Evolutionary conservation across 148 eudicot species (phyloP).

Genomic region (Fagopyrum homotropicum): DNA sequence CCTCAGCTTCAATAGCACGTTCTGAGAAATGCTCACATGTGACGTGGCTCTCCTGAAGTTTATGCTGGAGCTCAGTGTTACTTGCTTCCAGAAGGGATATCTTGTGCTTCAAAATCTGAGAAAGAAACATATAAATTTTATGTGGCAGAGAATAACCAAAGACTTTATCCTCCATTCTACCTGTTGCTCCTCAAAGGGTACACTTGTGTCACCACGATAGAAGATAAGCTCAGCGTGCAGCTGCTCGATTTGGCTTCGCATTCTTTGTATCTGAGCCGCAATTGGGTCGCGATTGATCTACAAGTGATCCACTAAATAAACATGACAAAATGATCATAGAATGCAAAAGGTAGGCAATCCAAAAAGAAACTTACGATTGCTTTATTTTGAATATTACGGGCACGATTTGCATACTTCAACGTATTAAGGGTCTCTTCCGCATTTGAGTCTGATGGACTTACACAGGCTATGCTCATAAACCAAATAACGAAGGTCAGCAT

Average conservation of each 20-base stretch:
- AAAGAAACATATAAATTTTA: neutral
- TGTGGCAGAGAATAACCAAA: no score
- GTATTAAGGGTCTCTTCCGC: slow-evolving; percentile 96
- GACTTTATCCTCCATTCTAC: slow-evolving; percentile 21
- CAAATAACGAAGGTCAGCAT: neutral
- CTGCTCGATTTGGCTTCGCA: slow-evolving; percentile 92
- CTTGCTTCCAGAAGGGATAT: slow-evolving; percentile 83
- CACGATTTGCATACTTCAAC: slow-evolving; percentile 94
- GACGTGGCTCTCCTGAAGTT: slow-evolving; percentile 57
- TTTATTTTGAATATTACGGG: slow-evolving; percentile 97
- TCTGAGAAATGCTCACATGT: slow-evolving; percentile 67
- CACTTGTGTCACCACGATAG: slow-evolving; percentile 73
- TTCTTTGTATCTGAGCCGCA: slow-evolving; percentile 82
- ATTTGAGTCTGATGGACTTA: slow-evolving; percentile 96
- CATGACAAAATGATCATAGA: neutral
- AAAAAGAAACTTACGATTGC: slow-evolving; percentile 63
- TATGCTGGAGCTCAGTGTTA: slow-evolving; percentile 68
- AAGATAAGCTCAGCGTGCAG: slow-evolving; percentile 77
- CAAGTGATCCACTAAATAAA: slow-evolving; percentile 1
- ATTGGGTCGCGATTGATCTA: slow-evolving; percentile 93
- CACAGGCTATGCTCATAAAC: slow-evolving; percentile 52
- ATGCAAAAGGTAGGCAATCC: neutral
- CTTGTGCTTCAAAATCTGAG: slow-evolving; percentile 80
- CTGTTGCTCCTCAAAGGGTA: slow-evolving; percentile 80
- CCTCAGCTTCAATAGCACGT: slow-evolving; percentile 92